phyloP scores from a whole-genome alignment of 2,329 filamentous ascomycete species.

The Coniochaeta sp. region DNA sequence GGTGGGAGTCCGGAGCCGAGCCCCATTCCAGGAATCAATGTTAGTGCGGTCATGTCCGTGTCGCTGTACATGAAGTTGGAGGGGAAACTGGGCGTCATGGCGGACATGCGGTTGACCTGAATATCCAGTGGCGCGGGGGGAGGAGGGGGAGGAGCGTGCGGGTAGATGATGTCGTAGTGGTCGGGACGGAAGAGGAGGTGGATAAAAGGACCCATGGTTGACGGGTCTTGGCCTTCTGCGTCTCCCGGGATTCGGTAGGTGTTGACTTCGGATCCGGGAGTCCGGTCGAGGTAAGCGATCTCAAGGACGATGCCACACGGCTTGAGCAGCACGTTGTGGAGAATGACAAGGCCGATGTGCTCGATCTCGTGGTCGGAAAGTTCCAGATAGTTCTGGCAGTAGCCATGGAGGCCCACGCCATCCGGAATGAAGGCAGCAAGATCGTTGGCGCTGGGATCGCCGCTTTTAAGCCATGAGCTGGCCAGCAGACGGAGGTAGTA shows the following conservation, averaged over 20 bases:
- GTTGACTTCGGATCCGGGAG: slow-evolving; percentile 69
- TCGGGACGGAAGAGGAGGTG: slow-evolving; percentile 62
- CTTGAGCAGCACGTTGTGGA: slow-evolving; percentile 73
- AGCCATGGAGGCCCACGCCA: slow-evolving; percentile 52
- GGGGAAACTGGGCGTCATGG: slow-evolving; percentile 31
- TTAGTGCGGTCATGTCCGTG: slow-evolving; percentile 34
- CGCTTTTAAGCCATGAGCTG: slow-evolving; percentile 77
- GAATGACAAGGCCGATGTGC: slow-evolving; percentile 71
- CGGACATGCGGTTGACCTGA: slow-evolving; percentile 46
- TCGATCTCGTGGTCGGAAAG: slow-evolving; percentile 79
- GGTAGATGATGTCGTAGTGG: slow-evolving; percentile 91
- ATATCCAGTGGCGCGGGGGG: slow-evolving; percentile 32
- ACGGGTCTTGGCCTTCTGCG: slow-evolving; percentile 35
- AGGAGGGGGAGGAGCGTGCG: slow-evolving; percentile 16
- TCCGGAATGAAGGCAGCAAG: slow-evolving; percentile 57
- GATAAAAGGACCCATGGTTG: slow-evolving; percentile 42
- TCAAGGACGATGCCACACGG: slow-evolving; percentile 75
- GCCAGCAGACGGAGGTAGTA: slow-evolving; percentile 81
- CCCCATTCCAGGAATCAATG: slow-evolving; percentile 40
- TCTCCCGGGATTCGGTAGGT: slow-evolving; percentile 57
- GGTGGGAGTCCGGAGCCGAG: slow-evolving; percentile 12
- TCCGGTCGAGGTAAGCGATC: slow-evolving; percentile 86
- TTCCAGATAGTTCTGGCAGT: slow-evolving; percentile 66
- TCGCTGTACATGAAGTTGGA: slow-evolving; percentile 29
- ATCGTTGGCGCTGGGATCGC: slow-evolving; percentile 60